Percentiles rank a stretch among this genome's conserved stretches.
Evolutionary conservation across 108 stramenopile species (phyloP).

Genomic region (Nitzschia sp.): DNA sequence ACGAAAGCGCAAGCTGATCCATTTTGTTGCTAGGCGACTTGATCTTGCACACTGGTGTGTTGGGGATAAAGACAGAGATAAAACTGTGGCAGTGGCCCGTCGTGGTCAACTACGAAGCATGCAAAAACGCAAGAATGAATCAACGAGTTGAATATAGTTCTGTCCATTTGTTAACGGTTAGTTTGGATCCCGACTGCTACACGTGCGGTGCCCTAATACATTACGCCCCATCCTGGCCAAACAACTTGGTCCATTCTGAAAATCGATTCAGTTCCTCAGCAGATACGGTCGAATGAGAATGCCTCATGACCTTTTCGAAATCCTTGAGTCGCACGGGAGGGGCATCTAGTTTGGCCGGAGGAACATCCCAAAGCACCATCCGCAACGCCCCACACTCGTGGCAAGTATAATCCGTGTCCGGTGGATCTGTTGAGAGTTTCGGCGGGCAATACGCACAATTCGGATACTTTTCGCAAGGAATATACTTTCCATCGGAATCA

Average conservation of each 20-base stretch:
- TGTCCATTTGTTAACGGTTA: background rate
- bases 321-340: slow-evolving; percentile 68
- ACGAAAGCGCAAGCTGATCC: slow-evolving; percentile 64
- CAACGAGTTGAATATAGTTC: background rate
- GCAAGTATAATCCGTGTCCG: slow-evolving; percentile 82
- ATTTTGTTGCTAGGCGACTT: slow-evolving; percentile 59
- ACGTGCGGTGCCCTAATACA: background rate
- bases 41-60: slow-evolving; percentile 58
- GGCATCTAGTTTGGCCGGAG: slow-evolving; percentile 78
- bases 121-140: background rate
- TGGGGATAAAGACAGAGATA: slow-evolving; percentile 59
- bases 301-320: slow-evolving; percentile 78
- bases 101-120: slow-evolving; percentile 14
- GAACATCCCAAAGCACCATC: slow-evolving; percentile 95
- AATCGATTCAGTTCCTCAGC: slow-evolving; percentile 91
- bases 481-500: slow-evolving; percentile 55
- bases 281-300: slow-evolving; percentile 85
- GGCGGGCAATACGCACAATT: slow-evolving; percentile 92
- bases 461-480: slow-evolving; percentile 87
- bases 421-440: slow-evolving; percentile 69
- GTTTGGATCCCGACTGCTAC: background rate
- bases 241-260: slow-evolving; percentile 94
- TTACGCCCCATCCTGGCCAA: slow-evolving; percentile 96
- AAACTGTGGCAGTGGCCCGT: slow-evolving; percentile 60
- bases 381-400: slow-evolving; percentile 81